Percentiles rank a stretch among this genome's conserved stretches.
phyloP scores from a whole-genome alignment of 805 yeast genomes.

The Saccharomyces kudriavzevii region DNA sequence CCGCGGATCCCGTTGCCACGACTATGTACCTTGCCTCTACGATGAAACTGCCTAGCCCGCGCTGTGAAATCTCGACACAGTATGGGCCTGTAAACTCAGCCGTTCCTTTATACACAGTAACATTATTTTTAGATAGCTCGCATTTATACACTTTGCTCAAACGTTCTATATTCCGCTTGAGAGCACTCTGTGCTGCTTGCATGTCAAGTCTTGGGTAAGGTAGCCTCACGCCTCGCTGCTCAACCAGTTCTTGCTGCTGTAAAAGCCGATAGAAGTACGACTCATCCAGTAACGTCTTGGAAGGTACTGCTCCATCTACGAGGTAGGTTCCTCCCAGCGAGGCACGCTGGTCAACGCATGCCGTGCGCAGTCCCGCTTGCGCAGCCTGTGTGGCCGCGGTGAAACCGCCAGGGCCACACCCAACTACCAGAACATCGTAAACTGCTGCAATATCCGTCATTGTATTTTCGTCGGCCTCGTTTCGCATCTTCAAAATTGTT shows the following conservation, averaged over 20 bases:
- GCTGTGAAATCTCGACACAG: background rate
- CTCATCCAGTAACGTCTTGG: background rate
- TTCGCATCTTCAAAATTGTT: background rate
- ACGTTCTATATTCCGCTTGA: background rate
- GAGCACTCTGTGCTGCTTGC: background rate
- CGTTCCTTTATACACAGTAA: background rate
- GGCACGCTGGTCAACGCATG: background rate
- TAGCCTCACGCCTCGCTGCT: background rate
- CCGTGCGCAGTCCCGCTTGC: background rate
- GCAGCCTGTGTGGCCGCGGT: background rate
- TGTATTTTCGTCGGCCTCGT: background rate
- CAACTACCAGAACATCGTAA: background rate
- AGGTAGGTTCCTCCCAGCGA: background rate
- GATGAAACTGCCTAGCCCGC: background rate
- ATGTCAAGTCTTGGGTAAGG: background rate
- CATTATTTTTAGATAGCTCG: background rate
- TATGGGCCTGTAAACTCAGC: background rate
- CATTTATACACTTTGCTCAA: background rate
- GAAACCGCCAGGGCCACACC: background rate
- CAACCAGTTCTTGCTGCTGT: background rate
- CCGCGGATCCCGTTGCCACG: background rate
- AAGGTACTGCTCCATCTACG: background rate
- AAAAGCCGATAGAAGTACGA: background rate
- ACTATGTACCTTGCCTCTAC: background rate
- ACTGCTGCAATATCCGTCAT: background rate